These are phyloP conservation scores for Hypoxylon trugodes DNA, from an alignment of 495 filamentous ascomycete genomes.

Conservation along the genomic window DNA sequence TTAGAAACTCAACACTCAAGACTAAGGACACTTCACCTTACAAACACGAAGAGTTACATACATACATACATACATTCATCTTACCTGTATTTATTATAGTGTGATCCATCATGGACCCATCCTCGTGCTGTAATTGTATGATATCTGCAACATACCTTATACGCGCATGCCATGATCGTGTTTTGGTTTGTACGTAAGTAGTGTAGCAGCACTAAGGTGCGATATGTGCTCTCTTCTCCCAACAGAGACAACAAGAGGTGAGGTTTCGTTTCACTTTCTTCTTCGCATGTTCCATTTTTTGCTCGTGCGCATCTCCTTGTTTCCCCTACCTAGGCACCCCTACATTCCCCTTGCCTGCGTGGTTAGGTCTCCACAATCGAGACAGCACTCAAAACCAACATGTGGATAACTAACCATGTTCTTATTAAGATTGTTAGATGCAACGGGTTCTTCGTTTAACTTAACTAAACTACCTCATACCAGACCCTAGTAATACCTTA, in stretches of 20 bases:
- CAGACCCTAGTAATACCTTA: slow-evolving; percentile 33
- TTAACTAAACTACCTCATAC: no score
- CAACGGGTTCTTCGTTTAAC: no score
- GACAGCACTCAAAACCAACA: slow-evolving; percentile 33
- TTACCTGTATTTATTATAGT: slow-evolving; percentile 24
- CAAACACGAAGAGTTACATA: no score
- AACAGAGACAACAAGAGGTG: neutral
- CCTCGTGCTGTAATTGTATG: slow-evolving; percentile 30
- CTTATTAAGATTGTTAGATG: no score
- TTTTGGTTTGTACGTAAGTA: neutral
- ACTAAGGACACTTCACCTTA: no score
- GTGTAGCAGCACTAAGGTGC: slow-evolving; percentile 6
- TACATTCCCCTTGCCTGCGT: neutral
- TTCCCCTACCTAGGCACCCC: no score
- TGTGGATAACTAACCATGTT: slow-evolving; percentile 19
- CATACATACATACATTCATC: no score
- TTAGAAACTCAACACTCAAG: no score
- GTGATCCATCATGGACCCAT: slow-evolving; percentile 27
- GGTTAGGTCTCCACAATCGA: slow-evolving; percentile 30
- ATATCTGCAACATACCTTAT: slow-evolving; percentile 29
- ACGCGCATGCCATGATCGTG: neutral
- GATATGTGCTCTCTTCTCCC: neutral
- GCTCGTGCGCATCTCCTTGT: no score
- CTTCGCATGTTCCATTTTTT: slow-evolving; percentile 14
- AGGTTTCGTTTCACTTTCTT: slow-evolving; percentile 35